Percentiles rank a stretch among this genome's conserved stretches.
Evolutionary conservation across 139 green algal species (phyloP).

Genomic region (Eudorina sp.): DNA sequence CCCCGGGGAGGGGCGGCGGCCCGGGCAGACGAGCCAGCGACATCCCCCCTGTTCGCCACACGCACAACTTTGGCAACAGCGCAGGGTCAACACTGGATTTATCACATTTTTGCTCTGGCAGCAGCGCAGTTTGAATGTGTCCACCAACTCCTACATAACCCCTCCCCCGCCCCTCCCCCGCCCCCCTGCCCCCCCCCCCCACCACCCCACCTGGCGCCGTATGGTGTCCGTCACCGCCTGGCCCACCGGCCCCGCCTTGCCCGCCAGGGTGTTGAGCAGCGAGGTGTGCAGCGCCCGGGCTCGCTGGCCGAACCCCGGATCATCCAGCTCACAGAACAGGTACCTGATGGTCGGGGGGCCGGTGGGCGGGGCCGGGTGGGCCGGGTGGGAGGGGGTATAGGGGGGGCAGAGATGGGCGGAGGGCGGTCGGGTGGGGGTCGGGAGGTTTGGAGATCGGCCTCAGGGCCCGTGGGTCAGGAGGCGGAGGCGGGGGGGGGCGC

Average conservation of each 20-base stretch:
- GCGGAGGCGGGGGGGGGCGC: no score
- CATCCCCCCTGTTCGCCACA: no score
- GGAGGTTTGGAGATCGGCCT: no score
- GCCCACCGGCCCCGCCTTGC: neutral
- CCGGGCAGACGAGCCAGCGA: no score
- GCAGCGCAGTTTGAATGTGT: no score
- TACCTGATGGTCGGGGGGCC: constrained; percentile 74
- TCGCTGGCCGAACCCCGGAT: constrained; percentile 77
- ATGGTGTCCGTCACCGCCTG: constrained; percentile 53
- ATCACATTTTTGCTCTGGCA: no score
- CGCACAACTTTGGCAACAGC: no score
- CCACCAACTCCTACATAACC: neutral
- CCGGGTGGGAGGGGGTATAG: neutral
- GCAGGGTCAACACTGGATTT: no score
- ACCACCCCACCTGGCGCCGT: constrained; percentile 13
- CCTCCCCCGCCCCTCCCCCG: neutral
- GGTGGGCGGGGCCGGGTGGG: neutral
- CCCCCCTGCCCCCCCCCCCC: neutral
- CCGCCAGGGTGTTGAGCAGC: constrained; percentile 13
- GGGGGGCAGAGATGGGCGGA: no score
- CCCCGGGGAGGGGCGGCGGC: no score
- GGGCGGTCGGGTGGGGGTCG: no score
- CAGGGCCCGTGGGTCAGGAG: no score
- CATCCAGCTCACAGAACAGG: constrained; percentile 87
- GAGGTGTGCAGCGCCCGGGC: constrained; percentile 52